phyloP scores from a whole-genome alignment of 805 yeast species.

The Schizosaccharomyces osmophilus region DNA sequence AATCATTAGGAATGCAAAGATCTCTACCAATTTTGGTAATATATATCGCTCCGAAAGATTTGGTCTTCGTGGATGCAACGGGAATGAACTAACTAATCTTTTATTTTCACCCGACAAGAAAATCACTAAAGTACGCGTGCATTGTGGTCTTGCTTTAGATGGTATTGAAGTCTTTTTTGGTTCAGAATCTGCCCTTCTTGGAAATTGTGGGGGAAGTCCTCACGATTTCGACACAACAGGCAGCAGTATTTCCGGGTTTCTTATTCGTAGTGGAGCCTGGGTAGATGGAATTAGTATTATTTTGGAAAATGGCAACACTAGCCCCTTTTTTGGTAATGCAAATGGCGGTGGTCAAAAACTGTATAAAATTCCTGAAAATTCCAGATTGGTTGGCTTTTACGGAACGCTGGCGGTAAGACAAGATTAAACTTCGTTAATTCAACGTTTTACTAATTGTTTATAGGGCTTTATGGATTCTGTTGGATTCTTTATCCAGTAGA shows the following conservation, averaged over 20 bases:
- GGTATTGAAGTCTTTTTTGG: conserved; percentile 36
- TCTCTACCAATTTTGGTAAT: not conserved
- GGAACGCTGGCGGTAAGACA: not conserved
- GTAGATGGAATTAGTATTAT: conserved; percentile 62
- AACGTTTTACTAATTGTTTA: not conserved
- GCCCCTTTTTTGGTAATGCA: conserved; percentile 1
- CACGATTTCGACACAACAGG: conserved; percentile 33
- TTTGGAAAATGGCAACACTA: conserved; percentile 17
- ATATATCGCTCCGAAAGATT: not conserved
- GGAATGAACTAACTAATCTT: not conserved
- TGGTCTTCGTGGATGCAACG: not conserved
- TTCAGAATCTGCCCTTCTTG: conserved; percentile 12
- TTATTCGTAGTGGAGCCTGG: conserved; percentile 63
- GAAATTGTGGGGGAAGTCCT: conserved; percentile 18
- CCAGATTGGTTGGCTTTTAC: not conserved
- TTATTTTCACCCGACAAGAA: not conserved
- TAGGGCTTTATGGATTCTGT: not conserved
- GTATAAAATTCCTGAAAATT: not conserved
- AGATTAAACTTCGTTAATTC: not conserved
- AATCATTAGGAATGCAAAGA: not conserved
- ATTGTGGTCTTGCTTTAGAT: conserved; percentile 51
- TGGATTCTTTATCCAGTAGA: not conserved
- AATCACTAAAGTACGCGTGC: conserved; percentile 3
- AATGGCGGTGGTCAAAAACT: not conserved
- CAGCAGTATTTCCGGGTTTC: conserved; percentile 36